These are phyloP conservation scores for Lepiota subincarnata DNA, from an alignment of 768 basidiomycete genomes.

Conservation along the genomic window DNA sequence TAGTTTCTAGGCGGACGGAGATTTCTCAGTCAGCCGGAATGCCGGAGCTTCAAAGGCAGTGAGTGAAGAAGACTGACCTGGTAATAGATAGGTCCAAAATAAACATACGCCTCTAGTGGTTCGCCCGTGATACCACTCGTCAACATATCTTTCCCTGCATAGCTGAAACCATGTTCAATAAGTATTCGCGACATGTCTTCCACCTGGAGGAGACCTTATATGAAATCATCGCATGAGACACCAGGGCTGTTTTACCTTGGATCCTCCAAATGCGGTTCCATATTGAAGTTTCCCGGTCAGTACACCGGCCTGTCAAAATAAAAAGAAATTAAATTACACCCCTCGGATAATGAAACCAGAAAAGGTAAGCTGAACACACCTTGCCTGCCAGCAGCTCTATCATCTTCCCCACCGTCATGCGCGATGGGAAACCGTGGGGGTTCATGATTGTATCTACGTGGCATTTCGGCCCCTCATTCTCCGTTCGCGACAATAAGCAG, in stretches of 20 bases:
- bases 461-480: conserved; percentile 7
- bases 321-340: conserved; percentile 4
- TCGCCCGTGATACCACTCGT: conserved; percentile 98
- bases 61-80: conserved; percentile 50
- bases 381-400: conserved; percentile 96
- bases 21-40: conserved; percentile 10
- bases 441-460: conserved; percentile 95
- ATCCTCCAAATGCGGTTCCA: conserved; percentile 96
- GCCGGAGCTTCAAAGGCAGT: not conserved
- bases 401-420: conserved; percentile 99
- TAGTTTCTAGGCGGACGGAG: conserved; percentile 63
- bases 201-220: conserved; percentile 44
- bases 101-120: conserved; percentile 93
- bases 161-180: conserved; percentile 93
- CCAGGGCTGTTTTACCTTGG: conserved; percentile 57
- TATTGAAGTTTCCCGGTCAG: conserved; percentile 86
- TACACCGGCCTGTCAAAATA: conserved; percentile 73
- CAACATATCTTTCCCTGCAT: conserved; percentile 98
- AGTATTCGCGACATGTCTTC: conserved; percentile 98
- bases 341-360: conserved; percentile 10
- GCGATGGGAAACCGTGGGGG: conserved; percentile 98
- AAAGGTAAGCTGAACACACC: conserved; percentile 33
- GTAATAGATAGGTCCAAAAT: conserved; percentile 98
- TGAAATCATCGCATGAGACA: conserved; percentile 6
- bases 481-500: conserved; percentile 1